These are phyloP conservation scores for Phytophthora tubulina DNA, from an alignment of 352 stramenopile species.

Conservation along the genomic window DNA sequence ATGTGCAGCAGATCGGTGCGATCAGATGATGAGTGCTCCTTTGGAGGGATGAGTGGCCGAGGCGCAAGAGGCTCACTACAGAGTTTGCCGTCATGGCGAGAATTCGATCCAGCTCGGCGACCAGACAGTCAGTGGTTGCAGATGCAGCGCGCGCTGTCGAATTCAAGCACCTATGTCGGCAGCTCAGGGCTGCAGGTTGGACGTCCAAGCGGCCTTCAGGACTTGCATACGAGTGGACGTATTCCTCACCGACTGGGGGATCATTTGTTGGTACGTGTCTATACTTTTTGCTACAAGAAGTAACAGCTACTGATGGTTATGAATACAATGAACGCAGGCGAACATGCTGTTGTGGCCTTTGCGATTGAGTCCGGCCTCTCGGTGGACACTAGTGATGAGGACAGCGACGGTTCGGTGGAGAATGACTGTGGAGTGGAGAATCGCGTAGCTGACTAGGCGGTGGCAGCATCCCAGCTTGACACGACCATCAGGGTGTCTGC, in stretches of 20 bases:
- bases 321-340: neutral
- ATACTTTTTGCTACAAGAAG: neutral
- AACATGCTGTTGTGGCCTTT: neutral
- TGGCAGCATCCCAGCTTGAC: neutral
- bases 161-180: conserved; percentile 1
- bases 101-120: neutral
- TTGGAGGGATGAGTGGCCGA: neutral
- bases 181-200: neutral
- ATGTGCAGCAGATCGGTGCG: neutral
- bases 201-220: neutral
- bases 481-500: neutral
- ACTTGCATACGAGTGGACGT: neutral
- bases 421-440: neutral
- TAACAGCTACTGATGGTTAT: neutral
- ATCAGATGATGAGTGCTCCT: neutral
- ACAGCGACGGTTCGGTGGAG: neutral
- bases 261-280: neutral
- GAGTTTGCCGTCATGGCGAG: conserved; percentile 5
- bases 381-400: neutral
- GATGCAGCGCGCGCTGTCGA: neutral
- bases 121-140: neutral
- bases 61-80: neutral
- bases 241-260: neutral
- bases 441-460: neutral
- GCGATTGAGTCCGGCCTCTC: neutral